Evolutionary conservation across 768 basidiomycete species (phyloP).

Genomic region (Kwoniella botswanensis): DNA sequence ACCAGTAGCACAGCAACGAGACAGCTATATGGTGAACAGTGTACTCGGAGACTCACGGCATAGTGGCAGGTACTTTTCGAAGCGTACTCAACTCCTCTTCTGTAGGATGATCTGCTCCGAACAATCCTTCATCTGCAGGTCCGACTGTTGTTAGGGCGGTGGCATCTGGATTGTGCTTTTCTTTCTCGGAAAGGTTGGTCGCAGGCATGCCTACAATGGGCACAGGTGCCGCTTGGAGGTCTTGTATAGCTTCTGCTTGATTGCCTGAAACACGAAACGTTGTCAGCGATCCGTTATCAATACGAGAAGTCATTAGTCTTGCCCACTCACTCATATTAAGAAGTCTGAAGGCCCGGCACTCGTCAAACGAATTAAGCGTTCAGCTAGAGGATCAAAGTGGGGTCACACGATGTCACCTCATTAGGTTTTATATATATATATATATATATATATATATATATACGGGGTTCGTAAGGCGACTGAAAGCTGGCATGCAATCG

Average conservation of each 20-base stretch:
- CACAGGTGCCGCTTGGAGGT: not conserved
- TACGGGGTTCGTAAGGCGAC: too few relatives aligned
- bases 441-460: too few relatives aligned
- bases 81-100: slow-evolving; percentile 36
- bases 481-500: too few relatives aligned
- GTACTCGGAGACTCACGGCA: slow-evolving; percentile 32
- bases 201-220: not conserved
- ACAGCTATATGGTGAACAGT: too few relatives aligned
- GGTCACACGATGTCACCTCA: too few relatives aligned
- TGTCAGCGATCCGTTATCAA: not conserved
- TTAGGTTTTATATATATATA: too few relatives aligned
- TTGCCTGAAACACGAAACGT: not conserved
- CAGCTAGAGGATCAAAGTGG: too few relatives aligned
- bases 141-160: not conserved
- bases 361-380: too few relatives aligned
- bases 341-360: too few relatives aligned
- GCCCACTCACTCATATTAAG: too few relatives aligned
- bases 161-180: not conserved
- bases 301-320: too few relatives aligned
- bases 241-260: not conserved
- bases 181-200: not conserved
- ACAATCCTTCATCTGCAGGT: not conserved
- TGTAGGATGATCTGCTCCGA: slow-evolving; percentile 18
- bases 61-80: slow-evolving; percentile 38
- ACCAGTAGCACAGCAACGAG: too few relatives aligned